phyloP scores from a whole-genome alignment of 768 basidiomycete species.

The Termitomyces titanicus region DNA sequence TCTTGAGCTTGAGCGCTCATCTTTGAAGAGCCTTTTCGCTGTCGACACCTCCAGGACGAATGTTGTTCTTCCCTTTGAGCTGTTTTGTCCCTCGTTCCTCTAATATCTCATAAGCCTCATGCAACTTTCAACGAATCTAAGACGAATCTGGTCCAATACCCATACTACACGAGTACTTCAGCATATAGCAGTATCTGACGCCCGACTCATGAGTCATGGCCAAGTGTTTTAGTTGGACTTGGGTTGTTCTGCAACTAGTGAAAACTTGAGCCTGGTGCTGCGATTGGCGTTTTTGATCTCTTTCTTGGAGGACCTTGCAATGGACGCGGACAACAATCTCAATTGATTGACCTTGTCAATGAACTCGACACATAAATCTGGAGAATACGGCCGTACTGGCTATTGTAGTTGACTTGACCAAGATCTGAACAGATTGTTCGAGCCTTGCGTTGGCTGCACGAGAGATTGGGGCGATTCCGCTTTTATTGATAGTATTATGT shows the following conservation, averaged over 20 bases:
- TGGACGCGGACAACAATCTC: conserved; percentile 39
- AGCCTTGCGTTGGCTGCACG: conserved; percentile 60
- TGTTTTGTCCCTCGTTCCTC: conserved; percentile 59
- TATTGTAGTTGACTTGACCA: conserved; percentile 56
- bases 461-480: conserved; percentile 61
- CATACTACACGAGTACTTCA: conserved; percentile 45
- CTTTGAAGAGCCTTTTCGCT: not conserved
- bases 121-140: conserved; percentile 39
- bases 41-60: not conserved
- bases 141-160: conserved; percentile 29
- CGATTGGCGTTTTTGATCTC: conserved; percentile 73
- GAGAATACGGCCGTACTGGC: conserved; percentile 50
- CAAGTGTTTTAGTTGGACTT: conserved; percentile 58
- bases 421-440: conserved; percentile 53
- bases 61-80: conserved; percentile 22
- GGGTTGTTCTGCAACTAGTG: conserved; percentile 48
- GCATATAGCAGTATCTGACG: conserved; percentile 49
- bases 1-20: no score
- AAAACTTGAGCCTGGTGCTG: no score
- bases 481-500: conserved; percentile 54
- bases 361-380: conserved; percentile 41
- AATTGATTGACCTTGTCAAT: not conserved
- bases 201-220: conserved; percentile 65
- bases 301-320: conserved; percentile 54
- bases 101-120: conserved; percentile 55